phyloP scores from a whole-genome alignment of 768 basidiomycete species.

The Amanita brunnescens region DNA sequence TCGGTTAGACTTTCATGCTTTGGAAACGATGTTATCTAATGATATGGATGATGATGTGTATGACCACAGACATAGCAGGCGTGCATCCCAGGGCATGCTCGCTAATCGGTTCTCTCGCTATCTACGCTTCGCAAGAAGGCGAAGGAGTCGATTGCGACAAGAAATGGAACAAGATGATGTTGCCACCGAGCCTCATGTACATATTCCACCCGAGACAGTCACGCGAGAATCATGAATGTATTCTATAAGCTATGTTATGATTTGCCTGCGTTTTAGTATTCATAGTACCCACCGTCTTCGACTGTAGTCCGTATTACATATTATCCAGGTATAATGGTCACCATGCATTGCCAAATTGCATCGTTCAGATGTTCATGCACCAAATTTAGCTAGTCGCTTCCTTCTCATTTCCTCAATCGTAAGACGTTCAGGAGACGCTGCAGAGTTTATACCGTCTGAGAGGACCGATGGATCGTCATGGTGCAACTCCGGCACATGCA shows the following conservation, averaged over 20 bases:
- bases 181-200: slow-evolving; percentile 25
- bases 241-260: not conserved
- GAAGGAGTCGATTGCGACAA: slow-evolving; percentile 17
- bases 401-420: slow-evolving; percentile 61
- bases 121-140: slow-evolving; percentile 40
- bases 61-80: slow-evolving; percentile 4
- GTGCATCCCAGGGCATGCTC: slow-evolving; percentile 11
- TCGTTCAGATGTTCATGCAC: slow-evolving; percentile 23
- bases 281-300: not conserved
- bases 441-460: slow-evolving; percentile 24
- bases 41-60: slow-evolving; percentile 13
- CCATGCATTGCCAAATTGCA: not conserved
- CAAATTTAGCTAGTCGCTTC: slow-evolving; percentile 58
- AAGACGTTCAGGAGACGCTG: slow-evolving; percentile 24
- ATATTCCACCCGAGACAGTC: slow-evolving; percentile 21
- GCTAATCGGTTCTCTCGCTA: slow-evolving; percentile 49
- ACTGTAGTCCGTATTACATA: not conserved
- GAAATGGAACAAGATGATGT: slow-evolving; percentile 18
- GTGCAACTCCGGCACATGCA: not conserved
- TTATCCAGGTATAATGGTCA: not conserved
- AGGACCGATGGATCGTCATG: slow-evolving; percentile 18
- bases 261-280: not conserved
- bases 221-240: slow-evolving; percentile 11
- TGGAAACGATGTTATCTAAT: slow-evolving; percentile 45
- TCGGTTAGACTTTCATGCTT: slow-evolving; percentile 45